A percentile compares a stretch with the other conserved stretches of the same genome.
These are phyloP conservation scores for Mycena filopes DNA, from an alignment of 768 basidiomycete genomes.

Conservation along the genomic window DNA sequence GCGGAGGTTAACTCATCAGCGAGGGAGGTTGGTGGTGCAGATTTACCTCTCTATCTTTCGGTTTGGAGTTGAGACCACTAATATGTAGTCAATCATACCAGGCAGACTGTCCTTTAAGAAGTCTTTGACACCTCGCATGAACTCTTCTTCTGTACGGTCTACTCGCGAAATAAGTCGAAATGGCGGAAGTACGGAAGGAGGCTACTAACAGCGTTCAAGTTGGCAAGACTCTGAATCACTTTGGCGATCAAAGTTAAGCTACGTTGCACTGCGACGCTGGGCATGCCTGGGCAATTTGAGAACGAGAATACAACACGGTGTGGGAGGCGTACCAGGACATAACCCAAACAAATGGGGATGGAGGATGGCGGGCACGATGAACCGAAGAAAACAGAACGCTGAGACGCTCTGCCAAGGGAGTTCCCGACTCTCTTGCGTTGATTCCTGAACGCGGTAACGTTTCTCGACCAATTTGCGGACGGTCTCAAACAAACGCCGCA, in stretches of 20 bases:
- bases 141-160: constrained; percentile 80
- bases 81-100: constrained; percentile 84
- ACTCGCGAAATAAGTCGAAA: not conserved
- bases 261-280: constrained; percentile 73
- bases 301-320: not conserved
- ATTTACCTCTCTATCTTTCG: constrained; percentile 22
- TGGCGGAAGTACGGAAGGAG: not conserved
- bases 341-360: constrained; percentile 88
- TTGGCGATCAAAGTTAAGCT: constrained; percentile 89
- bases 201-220: constrained; percentile 74
- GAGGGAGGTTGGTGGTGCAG: constrained; percentile 2
- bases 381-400: constrained; percentile 90
- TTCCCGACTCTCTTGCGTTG: constrained; percentile 58
- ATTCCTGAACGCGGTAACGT: constrained; percentile 60
- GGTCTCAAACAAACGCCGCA: constrained; percentile 74
- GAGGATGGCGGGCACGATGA: constrained; percentile 91
- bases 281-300: constrained; percentile 61
- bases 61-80: constrained; percentile 71
- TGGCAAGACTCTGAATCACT: constrained; percentile 90
- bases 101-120: constrained; percentile 73
- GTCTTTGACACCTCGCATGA: constrained; percentile 80
- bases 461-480: constrained; percentile 79
- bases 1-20: constrained; percentile 10
- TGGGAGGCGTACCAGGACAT: constrained; percentile 65
- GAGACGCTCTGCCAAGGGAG: constrained; percentile 86